Evolutionary conservation across 2,329 filamentous ascomycete species (phyloP).

Genomic region (Scedosporium boydii): DNA sequence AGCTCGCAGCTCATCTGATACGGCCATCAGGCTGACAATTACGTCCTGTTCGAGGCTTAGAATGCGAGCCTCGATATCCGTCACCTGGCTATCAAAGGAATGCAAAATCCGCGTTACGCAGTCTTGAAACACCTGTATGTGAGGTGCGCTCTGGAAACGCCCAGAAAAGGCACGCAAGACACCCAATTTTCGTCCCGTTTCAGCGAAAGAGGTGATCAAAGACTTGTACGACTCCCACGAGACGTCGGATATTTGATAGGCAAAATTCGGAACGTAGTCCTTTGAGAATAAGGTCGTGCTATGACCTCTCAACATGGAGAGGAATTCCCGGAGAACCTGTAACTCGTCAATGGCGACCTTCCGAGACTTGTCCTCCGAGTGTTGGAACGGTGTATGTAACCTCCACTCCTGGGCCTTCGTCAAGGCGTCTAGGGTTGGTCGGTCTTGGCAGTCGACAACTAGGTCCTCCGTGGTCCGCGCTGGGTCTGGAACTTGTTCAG

Average conservation of each 20-base stretch:
- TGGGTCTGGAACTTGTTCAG: constrained; percentile 13
- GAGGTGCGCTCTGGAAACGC: constrained; percentile 38
- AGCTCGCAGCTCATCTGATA: constrained; percentile 48
- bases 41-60: constrained; percentile 42
- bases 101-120: constrained; percentile 47
- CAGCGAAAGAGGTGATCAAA: constrained; percentile 35
- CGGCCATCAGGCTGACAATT: constrained; percentile 56
- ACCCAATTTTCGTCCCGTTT: constrained; percentile 34
- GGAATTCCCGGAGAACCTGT: constrained; percentile 62
- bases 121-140: constrained; percentile 63
- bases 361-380: constrained; percentile 21
- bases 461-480: constrained; percentile 18
- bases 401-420: constrained; percentile 26
- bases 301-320: constrained; percentile 79
- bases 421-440: constrained; percentile 20
- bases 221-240: constrained; percentile 41
- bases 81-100: constrained; percentile 49
- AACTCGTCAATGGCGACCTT: constrained; percentile 55
- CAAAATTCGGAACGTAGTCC: constrained; percentile 26
- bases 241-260: constrained; percentile 37
- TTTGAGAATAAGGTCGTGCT: constrained; percentile 60
- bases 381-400: constrained; percentile 21
- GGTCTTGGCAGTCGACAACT: constrained; percentile 24
- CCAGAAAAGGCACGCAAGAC: constrained; percentile 35
- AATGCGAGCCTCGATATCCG: constrained; percentile 49